Base-by-base conservation (phyloP, 106 monocot species). In the Dendrobium catenatum region DNA sequence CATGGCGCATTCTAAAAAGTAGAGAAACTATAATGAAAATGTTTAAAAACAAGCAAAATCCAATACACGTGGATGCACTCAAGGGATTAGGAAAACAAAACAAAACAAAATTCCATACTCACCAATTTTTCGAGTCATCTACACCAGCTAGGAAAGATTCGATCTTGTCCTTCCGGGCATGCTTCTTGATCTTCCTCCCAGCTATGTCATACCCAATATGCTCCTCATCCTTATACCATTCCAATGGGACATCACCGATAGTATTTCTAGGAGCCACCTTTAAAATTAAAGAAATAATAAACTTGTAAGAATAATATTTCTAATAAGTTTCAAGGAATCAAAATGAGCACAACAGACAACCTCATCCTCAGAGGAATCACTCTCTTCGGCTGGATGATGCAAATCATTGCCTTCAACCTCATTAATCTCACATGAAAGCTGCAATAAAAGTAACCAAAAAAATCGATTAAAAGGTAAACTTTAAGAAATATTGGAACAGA, bases 361-460 rank as follows among this genome's bases (percentile, higher is more conserved):
- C 91, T 98, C 95, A 27, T 98, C 98, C 86, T 98, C 98, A 4
- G 98, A 98, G 49, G 98, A 98, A 73, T 98, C 95, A 27, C 98
- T 92, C 84, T 92, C 89, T 46, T 88, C 88, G 2, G 58, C 47
- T 76, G 76, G 51, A 49, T 76, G 76, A 41, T 72, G 41, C 33
- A 29, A 68, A 40, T 54, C 78, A 31, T 68, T 51, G 44, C 42
- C 68, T 6, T 72, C 78, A 41, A 41, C 73, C 9, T 2, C 46
- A 73, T 33, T 20, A 55, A 41, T 24, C 8, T 33, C 78, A 81
- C 13, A 81, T 1, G 54, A 73, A 72, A 4, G 48, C 73, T 74
- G 49, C 54, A 73, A 6, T 2, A 33, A 80, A 55, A 13, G 11
- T 49, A 24, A 51, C 3, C 49, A 19, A 27, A 76, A 48, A 26